Base-by-base conservation (phyloP, 345 rosid genomes). In the Heritiera fomes region DNA sequence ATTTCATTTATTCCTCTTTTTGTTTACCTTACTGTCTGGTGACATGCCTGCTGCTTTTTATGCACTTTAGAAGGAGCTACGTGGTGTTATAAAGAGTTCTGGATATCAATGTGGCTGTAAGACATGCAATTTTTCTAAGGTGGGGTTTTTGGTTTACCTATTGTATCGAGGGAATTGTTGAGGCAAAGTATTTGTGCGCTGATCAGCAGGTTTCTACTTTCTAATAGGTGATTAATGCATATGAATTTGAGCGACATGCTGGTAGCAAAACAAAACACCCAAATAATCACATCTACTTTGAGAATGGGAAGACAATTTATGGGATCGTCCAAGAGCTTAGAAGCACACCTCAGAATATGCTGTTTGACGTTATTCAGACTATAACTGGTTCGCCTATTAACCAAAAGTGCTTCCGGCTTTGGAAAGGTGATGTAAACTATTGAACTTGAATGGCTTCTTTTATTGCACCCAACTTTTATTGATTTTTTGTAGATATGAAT, bases 231-330 rank as follows among this genome's bases (percentile, higher is more conserved):
- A 79, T 87, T 53, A 89, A 89, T 81, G 91, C 90, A 38, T 89
- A 78, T 69, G 87, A 87, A 81, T 89, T 87, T 78, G 91, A 89
- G 86, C 86, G 84, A n/a, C 91, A 87, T 83, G 91, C 91, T 75
- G 83, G 83, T 80, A 86, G 91, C 89, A 88, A 88, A 84, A 88
- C 91, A 15, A 86, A 88, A 70, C 91, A 89, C 75, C 90, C 91
- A 62, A 89, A 89, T 70, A 87, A 87, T 84, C 92, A 89, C 77
- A 87, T 89, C 69, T 89, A 87, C 75, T 89, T 87, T 80, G 92
- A 87, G 77, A 89, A 86, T 70, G 92, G 92, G 77, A 87, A 86
- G 87, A 89, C 92, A 15, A 70, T 89, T 20, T 89, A 89, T 77
- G 92, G 90, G 63, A 86, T 84, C 56, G 90, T 87, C 71, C 92